These are phyloP conservation scores for Puccinia novopanici DNA, from an alignment of 1,284 basidiomycete species.

Conservation along the genomic window DNA sequence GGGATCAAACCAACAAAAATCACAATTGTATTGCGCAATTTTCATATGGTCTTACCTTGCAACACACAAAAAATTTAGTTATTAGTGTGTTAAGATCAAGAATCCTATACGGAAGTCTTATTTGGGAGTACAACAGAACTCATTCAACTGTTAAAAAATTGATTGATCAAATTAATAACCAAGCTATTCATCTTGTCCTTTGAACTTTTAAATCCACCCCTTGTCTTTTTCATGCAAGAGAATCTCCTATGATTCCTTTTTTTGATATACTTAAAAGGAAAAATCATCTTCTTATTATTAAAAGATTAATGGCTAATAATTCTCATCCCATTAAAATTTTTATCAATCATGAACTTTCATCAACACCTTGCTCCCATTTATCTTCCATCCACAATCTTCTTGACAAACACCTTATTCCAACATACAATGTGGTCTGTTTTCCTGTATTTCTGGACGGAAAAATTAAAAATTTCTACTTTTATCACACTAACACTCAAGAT, in stretches of 20 bases:
- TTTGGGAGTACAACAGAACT: background rate
- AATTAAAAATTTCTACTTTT: too few relatives aligned
- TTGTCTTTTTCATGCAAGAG: too few relatives aligned
- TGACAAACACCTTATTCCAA: background rate
- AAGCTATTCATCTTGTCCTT: background rate
- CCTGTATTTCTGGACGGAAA: too few relatives aligned
- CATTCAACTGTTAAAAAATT: background rate
- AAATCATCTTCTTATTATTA: background rate
- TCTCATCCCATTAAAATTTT: background rate
- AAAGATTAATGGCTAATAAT: too few relatives aligned
- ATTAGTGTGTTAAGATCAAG: background rate
- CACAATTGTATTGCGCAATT: background rate
- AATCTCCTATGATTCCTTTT: background rate
- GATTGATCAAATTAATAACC: background rate
- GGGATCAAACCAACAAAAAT: background rate
- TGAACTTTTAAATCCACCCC: background rate
- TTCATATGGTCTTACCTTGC: background rate
- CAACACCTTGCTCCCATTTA: background rate
- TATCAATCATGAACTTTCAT: background rate
- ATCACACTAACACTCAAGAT: too few relatives aligned
- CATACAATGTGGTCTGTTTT: too few relatives aligned
- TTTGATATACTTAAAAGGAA: background rate
- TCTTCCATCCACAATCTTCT: background rate
- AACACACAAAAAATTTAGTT: background rate
- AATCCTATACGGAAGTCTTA: background rate